Evolutionary conservation across 805 yeast species (phyloP).

Genomic region (Citeromyces matritensis): DNA sequence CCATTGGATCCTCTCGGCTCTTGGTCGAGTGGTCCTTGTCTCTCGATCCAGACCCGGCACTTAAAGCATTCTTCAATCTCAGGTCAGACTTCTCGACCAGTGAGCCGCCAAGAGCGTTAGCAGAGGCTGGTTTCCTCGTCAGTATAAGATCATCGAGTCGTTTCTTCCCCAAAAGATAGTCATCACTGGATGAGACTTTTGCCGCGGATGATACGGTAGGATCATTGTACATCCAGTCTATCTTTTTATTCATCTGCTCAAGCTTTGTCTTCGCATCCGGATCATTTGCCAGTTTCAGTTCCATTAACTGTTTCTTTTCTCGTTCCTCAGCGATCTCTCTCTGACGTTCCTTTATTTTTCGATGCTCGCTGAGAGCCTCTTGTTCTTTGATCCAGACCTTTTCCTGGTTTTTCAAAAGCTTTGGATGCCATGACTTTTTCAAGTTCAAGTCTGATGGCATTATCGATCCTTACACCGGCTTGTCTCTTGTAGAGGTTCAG

Average conservation of each 20-base stretch:
- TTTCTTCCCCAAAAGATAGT: too few species aligned
- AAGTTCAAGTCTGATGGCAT: slow-evolving; percentile 71
- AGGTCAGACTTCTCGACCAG: too few species aligned
- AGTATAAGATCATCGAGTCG: too few species aligned
- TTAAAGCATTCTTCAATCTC: too few species aligned
- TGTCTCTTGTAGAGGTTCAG: too few species aligned
- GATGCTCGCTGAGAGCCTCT: slow-evolving; percentile 56
- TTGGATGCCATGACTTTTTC: slow-evolving; percentile 96
- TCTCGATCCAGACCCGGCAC: too few species aligned
- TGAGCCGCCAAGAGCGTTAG: too few species aligned
- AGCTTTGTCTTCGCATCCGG: slow-evolving; percentile 14
- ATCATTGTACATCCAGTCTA: slow-evolving; percentile 82
- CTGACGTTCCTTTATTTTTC: slow-evolving; percentile 45
- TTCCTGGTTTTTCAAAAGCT: slow-evolving; percentile 66
- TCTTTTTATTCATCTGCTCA: slow-evolving; percentile 22
- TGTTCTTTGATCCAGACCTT: slow-evolving; percentile 79
- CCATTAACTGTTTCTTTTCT: slow-evolving; percentile 39
- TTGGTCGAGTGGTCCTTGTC: too few species aligned
- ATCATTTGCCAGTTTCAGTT: slow-evolving; percentile 25
- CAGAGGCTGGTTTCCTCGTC: too few species aligned
- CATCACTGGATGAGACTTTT: too few species aligned
- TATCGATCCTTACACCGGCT: neutral
- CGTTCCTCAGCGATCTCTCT: slow-evolving; percentile 48
- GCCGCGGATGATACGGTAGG: slow-evolving; percentile 9
- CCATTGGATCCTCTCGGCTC: too few species aligned